Base-by-base conservation (phyloP, 2,329 filamentous ascomycete genomes). In the Stemphylium lycopersici region DNA sequence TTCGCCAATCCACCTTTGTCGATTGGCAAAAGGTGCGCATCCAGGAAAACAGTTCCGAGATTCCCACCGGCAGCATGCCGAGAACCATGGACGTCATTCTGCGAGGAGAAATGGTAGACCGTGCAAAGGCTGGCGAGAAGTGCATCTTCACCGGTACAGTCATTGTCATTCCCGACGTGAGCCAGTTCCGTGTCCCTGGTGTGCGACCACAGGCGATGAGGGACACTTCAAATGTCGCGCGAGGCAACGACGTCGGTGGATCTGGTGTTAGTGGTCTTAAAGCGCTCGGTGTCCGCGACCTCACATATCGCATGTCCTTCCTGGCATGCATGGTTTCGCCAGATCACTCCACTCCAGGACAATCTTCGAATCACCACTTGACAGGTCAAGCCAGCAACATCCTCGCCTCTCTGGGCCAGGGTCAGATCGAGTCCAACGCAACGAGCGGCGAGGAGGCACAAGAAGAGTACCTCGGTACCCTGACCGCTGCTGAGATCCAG, bases 1-100 rank as follows among this genome's bases (percentile, higher is more conserved):
- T 99, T 69, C 85, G 91, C 38, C 93, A 96, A 75, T 97, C 93
- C 75, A 98, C 93, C 0, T 99, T 99, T 73, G 90, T 99, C 58
- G 95, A 99, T 78, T 99, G 95, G 95, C 95, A 99, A 74, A 98
- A 98, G 75, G 92, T 98, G 20, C 90, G 96, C 59, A 91, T 98
- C 58, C 95, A 99, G 77, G 95, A 99, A 77, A 99, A 98, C 79
- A 96, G 92, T 64, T 93, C 93, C 3, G 95, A 99, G 74, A 99
- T 99, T 33, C 95, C 95, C 0, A 99, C 95, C 0, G 95, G 95
- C 49, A 97, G 93, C 78, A 99, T 99, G 95, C 95, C 95, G 20
- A 86, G 95, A 55, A 99, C 95, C 2, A 95, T 99, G 86, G 95
- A 99, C 69, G 90, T 99, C 37, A 97, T 99, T 63, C 78, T 99